phyloP scores from a whole-genome alignment of 371 early-diverging fungal species.

The Apophysomyces trapeziformis region DNA sequence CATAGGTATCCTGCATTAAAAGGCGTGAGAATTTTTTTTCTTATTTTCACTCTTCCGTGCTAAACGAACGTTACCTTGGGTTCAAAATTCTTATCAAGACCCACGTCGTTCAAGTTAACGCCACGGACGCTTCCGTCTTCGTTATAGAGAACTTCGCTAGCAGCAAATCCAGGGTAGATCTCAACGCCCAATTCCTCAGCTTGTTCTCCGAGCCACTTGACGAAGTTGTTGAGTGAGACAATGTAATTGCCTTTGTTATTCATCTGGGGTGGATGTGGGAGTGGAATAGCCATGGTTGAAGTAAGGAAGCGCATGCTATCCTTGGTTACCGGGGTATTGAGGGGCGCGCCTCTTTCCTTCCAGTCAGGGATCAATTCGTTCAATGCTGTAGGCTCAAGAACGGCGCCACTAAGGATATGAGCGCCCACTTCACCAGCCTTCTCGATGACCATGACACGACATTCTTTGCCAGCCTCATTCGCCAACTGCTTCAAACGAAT shows the following conservation, averaged over 20 bases:
- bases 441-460: conserved; percentile 92
- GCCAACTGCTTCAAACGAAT: conserved; percentile 94
- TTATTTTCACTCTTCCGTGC: neutral
- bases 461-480: conserved; percentile 80
- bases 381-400: conserved; percentile 92
- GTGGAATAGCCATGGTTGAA: conserved; percentile 75
- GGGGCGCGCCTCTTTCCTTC: conserved; percentile 94
- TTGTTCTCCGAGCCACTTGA: conserved; percentile 96
- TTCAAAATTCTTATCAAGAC: conserved; percentile 87
- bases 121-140: conserved; percentile 93
- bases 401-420: conserved; percentile 95
- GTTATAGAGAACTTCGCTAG: conserved; percentile 88
- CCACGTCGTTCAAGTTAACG: conserved; percentile 95
- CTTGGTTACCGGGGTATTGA: conserved; percentile 84
- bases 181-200: conserved; percentile 97
- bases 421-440: conserved; percentile 96
- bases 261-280: conserved; percentile 98
- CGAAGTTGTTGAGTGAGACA: conserved; percentile 91
- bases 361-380: conserved; percentile 97
- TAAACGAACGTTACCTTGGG: conserved; percentile 64
- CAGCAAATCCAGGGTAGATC: conserved; percentile 93
- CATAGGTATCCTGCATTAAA: conserved; percentile 72
- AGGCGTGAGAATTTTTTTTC: conserved; percentile 9
- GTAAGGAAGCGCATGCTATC: conserved; percentile 93
- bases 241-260: conserved; percentile 97